Evolutionary conservation across 805 yeast genomes (phyloP).

Genomic region (Cyberlindnera euphorbiae): DNA sequence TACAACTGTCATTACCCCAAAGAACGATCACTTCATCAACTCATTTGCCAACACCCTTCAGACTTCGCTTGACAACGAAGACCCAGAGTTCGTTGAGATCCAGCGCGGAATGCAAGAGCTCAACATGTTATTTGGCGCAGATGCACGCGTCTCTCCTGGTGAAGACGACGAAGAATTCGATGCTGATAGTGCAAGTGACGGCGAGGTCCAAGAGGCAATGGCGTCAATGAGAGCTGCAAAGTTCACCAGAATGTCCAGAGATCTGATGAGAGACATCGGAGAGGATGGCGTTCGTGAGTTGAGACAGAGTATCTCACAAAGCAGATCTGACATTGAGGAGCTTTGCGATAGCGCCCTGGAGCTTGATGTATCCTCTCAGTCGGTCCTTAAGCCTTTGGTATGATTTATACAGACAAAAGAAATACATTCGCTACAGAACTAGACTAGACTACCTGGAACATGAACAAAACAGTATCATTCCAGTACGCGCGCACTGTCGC

Average conservation of each 20-base stretch:
- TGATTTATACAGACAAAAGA: too few species aligned
- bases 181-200: background rate
- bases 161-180: background rate
- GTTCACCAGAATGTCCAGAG: slow-evolving; percentile 15
- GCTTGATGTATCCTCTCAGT: too few species aligned
- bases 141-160: background rate
- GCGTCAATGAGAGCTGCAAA: slow-evolving; percentile 19
- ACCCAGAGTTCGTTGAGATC: slow-evolving; percentile 10
- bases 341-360: too few species aligned
- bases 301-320: background rate
- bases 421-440: too few species aligned
- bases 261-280: slow-evolving; percentile 6
- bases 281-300: slow-evolving; percentile 1
- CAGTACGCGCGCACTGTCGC: too few species aligned
- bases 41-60: slow-evolving; percentile 5
- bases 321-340: too few species aligned
- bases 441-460: too few species aligned
- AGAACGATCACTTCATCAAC: slow-evolving; percentile 1
- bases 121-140: slow-evolving; percentile 6
- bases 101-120: slow-evolving; percentile 5
- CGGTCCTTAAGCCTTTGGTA: too few species aligned
- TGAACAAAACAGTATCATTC: too few species aligned
- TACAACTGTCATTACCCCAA: too few species aligned
- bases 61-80: slow-evolving; percentile 9
- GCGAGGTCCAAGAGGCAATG: slow-evolving; percentile 14